Percentiles rank a stretch among this genome's conserved stretches.
phyloP scores from a whole-genome alignment of 2,329 filamentous ascomycete species.

The Trichoderma harzianum region DNA sequence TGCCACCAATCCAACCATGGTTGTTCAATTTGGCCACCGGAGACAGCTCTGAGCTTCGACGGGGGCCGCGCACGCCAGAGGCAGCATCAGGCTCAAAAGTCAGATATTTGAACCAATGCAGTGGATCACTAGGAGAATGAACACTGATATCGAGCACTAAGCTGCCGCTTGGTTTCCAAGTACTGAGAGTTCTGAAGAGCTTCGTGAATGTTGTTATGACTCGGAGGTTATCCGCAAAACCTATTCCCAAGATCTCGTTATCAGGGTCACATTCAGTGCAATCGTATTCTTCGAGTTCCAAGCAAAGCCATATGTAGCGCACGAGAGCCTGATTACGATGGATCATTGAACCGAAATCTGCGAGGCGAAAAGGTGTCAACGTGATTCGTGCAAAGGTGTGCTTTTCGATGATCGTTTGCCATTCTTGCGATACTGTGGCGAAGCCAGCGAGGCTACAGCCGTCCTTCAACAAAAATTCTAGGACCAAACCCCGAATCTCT shows the following conservation, averaged over 20 bases:
- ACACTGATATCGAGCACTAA: conserved; percentile 34
- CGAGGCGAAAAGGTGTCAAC: conserved; percentile 29
- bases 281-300: conserved; percentile 20
- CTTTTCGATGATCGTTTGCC: conserved; percentile 30
- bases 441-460: conserved; percentile 14
- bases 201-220: conserved; percentile 21
- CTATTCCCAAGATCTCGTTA: not conserved
- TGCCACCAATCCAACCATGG: not conserved
- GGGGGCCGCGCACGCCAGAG: not conserved
- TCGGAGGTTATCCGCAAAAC: conserved; percentile 18
- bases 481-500: not conserved
- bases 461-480: not conserved
- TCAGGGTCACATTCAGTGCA: conserved; percentile 19
- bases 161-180: conserved; percentile 27
- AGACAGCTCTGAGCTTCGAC: not conserved
- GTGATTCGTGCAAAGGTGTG: conserved; percentile 31
- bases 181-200: conserved; percentile 30
- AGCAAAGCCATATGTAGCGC: conserved; percentile 25
- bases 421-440: conserved; percentile 33
- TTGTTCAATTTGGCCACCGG: not conserved
- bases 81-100: conserved; percentile 16
- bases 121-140: conserved; percentile 31
- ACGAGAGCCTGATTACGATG: conserved; percentile 28
- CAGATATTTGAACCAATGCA: conserved; percentile 31
- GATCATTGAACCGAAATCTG: conserved; percentile 28